A percentile compares a stretch with the other conserved stretches of the same genome.
phyloP scores from a whole-genome alignment of 441 rosid species.

The Kokia cookei region DNA sequence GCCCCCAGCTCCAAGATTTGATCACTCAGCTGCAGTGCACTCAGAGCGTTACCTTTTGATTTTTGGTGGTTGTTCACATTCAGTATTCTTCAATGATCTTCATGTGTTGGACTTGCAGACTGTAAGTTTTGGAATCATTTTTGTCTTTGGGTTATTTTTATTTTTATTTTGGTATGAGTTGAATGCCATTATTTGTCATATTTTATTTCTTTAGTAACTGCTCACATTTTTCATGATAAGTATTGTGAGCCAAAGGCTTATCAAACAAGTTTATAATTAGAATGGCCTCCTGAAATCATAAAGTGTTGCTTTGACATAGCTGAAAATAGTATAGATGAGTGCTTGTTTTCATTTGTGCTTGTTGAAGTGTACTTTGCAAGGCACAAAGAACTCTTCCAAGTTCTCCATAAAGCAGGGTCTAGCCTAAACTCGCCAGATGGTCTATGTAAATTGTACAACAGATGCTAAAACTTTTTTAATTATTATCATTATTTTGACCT shows the following conservation, averaged over 20 bases:
- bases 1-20: conserved; percentile 95
- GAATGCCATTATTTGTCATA: neutral
- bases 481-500: neutral
- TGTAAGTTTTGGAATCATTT: conserved; percentile 37
- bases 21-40: conserved; percentile 81
- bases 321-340: neutral
- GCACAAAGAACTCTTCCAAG: neutral
- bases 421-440: neutral
- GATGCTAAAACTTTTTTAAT: neutral
- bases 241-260: neutral
- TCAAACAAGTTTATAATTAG: neutral
- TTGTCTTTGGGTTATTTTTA: neutral
- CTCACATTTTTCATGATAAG: neutral
- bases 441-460: neutral
- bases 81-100: conserved; percentile 83
- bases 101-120: conserved; percentile 86
- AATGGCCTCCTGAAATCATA: neutral
- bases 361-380: neutral
- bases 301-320: neutral
- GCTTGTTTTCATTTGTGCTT: neutral
- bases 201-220: neutral
- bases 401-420: neutral
- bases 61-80: conserved; percentile 96
- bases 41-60: conserved; percentile 73
- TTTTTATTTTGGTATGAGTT: neutral